Conservation (phyloP, 2,329 filamentous ascomycete genomes). For the Albifimbria verrucaria region DNA sequence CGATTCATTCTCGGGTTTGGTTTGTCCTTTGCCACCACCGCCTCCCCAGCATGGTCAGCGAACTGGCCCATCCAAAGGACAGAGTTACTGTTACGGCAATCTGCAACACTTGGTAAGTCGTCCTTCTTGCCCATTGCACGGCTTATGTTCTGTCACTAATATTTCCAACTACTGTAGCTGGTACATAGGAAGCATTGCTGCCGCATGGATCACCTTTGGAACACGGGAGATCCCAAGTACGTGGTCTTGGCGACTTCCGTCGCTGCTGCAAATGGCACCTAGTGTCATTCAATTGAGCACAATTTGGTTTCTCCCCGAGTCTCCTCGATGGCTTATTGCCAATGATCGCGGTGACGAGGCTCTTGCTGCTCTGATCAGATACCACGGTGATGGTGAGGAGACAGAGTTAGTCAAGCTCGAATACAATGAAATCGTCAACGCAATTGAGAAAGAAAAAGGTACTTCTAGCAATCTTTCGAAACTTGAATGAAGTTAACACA, state of each 20-base stretch:
- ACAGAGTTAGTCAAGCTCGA: slow-evolving; percentile 48
- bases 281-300: slow-evolving; percentile 9
- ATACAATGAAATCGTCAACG: slow-evolving; percentile 40
- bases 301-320: slow-evolving; percentile 56
- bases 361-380: slow-evolving; percentile 49
- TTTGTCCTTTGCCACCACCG: slow-evolving; percentile 48
- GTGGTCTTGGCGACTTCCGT: slow-evolving; percentile 34
- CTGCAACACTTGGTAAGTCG: slow-evolving; percentile 41
- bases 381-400: slow-evolving; percentile 55
- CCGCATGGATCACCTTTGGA: slow-evolving; percentile 41
- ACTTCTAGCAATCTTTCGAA: neutral
- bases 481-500: neutral
- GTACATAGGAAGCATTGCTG: slow-evolving; percentile 41
- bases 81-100: slow-evolving; percentile 49
- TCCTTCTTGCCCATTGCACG: neutral
- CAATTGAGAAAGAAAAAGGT: slow-evolving; percentile 37
- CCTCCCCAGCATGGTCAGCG: slow-evolving; percentile 49
- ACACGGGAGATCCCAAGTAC: slow-evolving; percentile 36
- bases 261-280: slow-evolving; percentile 19
- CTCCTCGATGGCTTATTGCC: slow-evolving; percentile 57
- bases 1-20: slow-evolving; percentile 53
- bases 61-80: slow-evolving; percentile 51
- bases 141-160: neutral
- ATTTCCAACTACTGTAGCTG: slow-evolving; percentile 27
- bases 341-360: slow-evolving; percentile 39